phyloP scores from a whole-genome alignment of 768 basidiomycete species.

The Russula griseocarnosa region DNA sequence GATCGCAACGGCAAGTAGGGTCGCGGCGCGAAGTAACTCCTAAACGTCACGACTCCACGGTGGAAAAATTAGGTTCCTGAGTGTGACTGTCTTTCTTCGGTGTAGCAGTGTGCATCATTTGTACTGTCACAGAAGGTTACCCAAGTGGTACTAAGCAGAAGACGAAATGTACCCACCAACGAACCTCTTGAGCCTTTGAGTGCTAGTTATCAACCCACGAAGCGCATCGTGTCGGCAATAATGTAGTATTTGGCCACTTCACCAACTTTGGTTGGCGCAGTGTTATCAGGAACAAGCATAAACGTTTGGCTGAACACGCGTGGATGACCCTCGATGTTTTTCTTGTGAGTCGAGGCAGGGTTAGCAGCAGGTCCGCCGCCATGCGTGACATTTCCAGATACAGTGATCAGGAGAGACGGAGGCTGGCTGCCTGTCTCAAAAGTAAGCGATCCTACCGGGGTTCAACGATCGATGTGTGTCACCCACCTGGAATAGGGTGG shows the following conservation, averaged over 20 bases:
- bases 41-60: constrained; percentile 1
- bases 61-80: background rate
- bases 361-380: constrained; percentile 59
- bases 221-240: constrained; percentile 72
- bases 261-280: constrained; percentile 59
- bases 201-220: constrained; percentile 55
- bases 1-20: background rate
- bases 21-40: background rate
- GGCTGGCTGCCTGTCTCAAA: constrained; percentile 60
- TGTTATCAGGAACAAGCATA: constrained; percentile 73
- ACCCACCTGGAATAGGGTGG: constrained; percentile 77
- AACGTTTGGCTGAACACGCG: constrained; percentile 87
- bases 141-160: background rate
- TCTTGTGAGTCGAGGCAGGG: constrained; percentile 46
- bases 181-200: background rate
- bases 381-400: constrained; percentile 75
- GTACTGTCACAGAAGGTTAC: background rate
- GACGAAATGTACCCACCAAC: background rate
- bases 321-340: constrained; percentile 62
- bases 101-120: background rate
- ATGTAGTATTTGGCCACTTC: constrained; percentile 82
- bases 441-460: background rate
- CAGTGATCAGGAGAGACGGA: constrained; percentile 72
- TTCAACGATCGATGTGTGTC: background rate
- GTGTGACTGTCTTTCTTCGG: background rate